Base-by-base conservation (phyloP, 2,329 filamentous ascomycete species). In the Aspergillus fumigatus region DNA sequence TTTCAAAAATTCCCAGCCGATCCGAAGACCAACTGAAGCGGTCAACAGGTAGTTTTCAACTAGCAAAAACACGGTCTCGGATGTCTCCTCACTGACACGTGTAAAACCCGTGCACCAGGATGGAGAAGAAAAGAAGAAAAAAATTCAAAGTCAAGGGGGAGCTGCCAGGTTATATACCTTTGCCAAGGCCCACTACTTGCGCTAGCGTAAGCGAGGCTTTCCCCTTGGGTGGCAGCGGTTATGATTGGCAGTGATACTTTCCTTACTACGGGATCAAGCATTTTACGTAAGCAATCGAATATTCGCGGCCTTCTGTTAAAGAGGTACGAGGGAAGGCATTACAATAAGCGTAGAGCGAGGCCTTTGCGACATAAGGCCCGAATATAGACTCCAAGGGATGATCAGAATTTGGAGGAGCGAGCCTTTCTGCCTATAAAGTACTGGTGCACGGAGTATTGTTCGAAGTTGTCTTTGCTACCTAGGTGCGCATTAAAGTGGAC, bases 61-160 rank as follows among this genome's bases (percentile, higher is more conserved):
- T 89, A 90, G 88, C 88, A 90, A 90, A 89, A 90, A 90, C 82
- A 83, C 84, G 83, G 84, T 85, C 87, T 91, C 88, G 85, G 88
- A 90, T 86, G 83, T 86, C 87, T 90, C 88, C 85, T 91, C 88
- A 91, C 86, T 88, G 86, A 84, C 84, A 87, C 84, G 84, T 86
- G 83, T 89, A 88, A 88, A 84, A 86, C 88, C 86, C 85, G 78
- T 87, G 72, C 72, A 75, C 72, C 65, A 73, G 72, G 72, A 75
- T 75, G 67, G 53, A 67, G 62, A 70, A 68, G 57, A 67, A 75
- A 74, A 68, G 62, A 67, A 70, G 61, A 67, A 70, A 72, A 72
- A 67, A 45, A 62, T 43, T 23, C 53, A 67, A 73, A 62, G 55
- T 1, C 0, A n/a, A 7, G 32, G 51, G 26, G 62, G 41, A 21